Evolutionary conservation across 73 alveolate species (phyloP), one percentile per base, ranked within the genome.

Genomic region (Breviolum minutum): DNA sequence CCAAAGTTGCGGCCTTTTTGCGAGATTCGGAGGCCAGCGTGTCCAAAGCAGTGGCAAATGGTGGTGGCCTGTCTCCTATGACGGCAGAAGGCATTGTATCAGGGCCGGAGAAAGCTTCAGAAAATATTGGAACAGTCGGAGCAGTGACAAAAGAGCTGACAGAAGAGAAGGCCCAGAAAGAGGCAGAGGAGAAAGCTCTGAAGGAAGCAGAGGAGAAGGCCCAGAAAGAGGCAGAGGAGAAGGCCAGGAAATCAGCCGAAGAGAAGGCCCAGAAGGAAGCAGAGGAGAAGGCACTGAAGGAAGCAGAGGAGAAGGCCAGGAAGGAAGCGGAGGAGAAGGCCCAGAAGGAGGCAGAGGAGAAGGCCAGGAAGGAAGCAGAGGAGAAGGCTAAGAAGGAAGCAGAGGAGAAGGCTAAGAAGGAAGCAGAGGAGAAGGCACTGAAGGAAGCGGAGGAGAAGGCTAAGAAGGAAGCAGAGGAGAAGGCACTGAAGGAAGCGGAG

Each of bases 231-330:
- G 95, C 95, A 7, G 95, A 89, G 74, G 95, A 66, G 86, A 29
- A 68, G 73, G 95, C 95, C 95, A 32, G 69, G 74, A 88, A 76
- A 63, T 60, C n/a, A 76, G 95, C 95, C 0, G 95, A 88, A 29
- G 95, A 88, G 85, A 69, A 30, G 27, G 95, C 95, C 27, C 68
- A 89, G 86, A 89, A 89, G 73, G 95, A 66, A 76, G 86, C 86
- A 1, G 86, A 76, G 86, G 86, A 76, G 63, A 76, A 27, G 63
- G 86, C 86, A 60, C n/a, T 11, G 63, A 89, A 89, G 62, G 95
- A 89, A 77, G 95, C 95, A 8, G 95, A 89, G 86, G 95, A 89
- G 86, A 69, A 30, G 86, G 95, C 95, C 73, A 19, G 19, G 73
- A 89, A 89, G 87, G 95, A 66, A 24, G 95, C 95, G 1, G 95